These are phyloP conservation scores for Aspergillus asperescens DNA, from an alignment of 495 filamentous ascomycete species.

Conservation along the genomic window DNA sequence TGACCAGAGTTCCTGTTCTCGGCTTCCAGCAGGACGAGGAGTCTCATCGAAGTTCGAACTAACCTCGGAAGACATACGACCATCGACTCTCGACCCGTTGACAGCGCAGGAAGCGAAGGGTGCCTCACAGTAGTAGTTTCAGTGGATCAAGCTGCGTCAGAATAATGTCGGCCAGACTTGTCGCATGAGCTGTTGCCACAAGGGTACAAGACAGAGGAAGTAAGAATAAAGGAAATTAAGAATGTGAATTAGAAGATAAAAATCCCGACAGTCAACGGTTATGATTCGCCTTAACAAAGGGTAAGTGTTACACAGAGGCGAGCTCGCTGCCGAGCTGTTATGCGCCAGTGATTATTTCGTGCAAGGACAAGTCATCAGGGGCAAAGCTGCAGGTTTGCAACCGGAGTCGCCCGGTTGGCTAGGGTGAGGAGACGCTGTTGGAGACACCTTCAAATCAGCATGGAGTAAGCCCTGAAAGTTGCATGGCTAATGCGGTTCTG, in stretches of 20 bases:
- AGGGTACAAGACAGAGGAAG: no score
- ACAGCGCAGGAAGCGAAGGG: neutral
- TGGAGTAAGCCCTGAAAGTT: constrained; percentile 7
- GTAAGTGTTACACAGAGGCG: constrained; percentile 1
- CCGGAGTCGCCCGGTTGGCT: neutral
- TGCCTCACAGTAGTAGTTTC: neutral
- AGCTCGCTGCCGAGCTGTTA: constrained; percentile 1
- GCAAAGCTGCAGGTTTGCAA: constrained; percentile 7
- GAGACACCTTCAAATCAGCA: neutral
- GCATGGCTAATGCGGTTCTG: neutral
- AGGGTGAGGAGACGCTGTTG: constrained; percentile 3
- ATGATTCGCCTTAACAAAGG: neutral
- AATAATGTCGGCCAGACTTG: neutral
- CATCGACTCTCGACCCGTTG: neutral
- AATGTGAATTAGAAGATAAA: neutral
- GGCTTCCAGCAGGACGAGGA: no score
- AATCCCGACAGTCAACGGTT: neutral
- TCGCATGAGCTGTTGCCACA: no score
- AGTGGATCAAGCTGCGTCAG: constrained; percentile 5
- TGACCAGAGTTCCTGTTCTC: neutral
- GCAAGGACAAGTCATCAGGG: constrained; percentile 14
- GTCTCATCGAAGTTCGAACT: no score
- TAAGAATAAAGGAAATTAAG: neutral
- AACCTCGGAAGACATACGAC: no score
- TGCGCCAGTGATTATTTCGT: constrained; percentile 3